A percentile compares a stretch with the other conserved stretches of the same genome.
These are phyloP conservation scores for Syzygium malaccense DNA, from an alignment of 441 rosid species.

Conservation along the genomic window DNA sequence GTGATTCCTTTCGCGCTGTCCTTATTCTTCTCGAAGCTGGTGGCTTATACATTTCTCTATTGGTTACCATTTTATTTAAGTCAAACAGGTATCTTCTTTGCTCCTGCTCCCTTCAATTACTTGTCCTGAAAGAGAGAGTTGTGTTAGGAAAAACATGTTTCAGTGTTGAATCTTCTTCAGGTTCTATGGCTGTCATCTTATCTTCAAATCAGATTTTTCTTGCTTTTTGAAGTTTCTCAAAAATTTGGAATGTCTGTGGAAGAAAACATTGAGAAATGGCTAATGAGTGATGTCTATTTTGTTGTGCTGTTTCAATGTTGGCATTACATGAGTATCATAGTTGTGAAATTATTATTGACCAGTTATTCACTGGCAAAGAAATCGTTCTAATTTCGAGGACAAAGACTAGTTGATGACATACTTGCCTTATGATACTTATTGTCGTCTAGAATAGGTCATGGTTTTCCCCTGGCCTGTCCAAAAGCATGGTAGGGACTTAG, in stretches of 20 bases:
- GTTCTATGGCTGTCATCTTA: background rate
- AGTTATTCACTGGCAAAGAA: background rate
- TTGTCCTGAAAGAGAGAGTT: background rate
- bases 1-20: conserved; percentile 87
- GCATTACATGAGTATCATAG: background rate
- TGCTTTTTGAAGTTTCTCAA: background rate
- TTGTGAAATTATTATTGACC: too few relatives aligned
- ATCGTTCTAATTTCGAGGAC: background rate
- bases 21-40: conserved; percentile 88
- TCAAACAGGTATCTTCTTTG: conserved; percentile 59
- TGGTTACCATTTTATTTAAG: conserved; percentile 94
- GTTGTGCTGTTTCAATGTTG: background rate
- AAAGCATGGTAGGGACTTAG: background rate
- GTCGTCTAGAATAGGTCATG: background rate
- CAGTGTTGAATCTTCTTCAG: background rate
- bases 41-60: conserved; percentile 87
- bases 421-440: background rate
- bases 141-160: background rate
- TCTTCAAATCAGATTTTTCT: background rate
- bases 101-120: background rate
- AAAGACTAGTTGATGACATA: background rate
- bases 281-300: background rate
- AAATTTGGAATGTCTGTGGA: background rate
- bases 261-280: background rate
- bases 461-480: background rate